A percentile compares a stretch with the other conserved stretches of the same genome.
phyloP scores from a whole-genome alignment of 2,329 filamentous ascomycete genomes.

The Cladosporium cucumerinum region DNA sequence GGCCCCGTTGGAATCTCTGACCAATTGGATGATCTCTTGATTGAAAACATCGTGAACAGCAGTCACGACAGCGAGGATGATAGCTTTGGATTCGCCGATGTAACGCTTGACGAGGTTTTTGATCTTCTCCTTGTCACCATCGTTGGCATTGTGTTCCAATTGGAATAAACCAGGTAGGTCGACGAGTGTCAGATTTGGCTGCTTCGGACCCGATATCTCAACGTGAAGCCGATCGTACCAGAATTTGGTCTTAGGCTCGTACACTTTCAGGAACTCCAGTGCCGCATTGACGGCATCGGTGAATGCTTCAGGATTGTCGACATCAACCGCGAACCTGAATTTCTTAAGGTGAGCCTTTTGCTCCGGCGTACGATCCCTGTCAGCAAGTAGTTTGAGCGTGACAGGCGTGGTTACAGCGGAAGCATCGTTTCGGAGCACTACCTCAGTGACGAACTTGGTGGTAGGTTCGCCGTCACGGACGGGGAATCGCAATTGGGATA shows the following conservation, averaged over 20 bases:
- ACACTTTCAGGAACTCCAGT: not conserved
- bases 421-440: not conserved
- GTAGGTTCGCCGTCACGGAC: not conserved
- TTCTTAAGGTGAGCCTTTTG: not conserved
- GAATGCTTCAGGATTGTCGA: not conserved
- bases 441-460: not conserved
- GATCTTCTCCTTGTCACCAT: not conserved
- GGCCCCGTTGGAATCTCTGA: not conserved
- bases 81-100: not conserved
- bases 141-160: not conserved
- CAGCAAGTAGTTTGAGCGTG: not conserved
- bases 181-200: constrained; percentile 4
- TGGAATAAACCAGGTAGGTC: constrained; percentile 1
- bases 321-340: not conserved
- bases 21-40: not conserved
- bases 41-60: not conserved
- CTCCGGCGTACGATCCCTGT: not conserved
- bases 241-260: not conserved
- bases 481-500: not conserved
- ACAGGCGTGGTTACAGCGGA: not conserved
- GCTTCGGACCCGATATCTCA: not conserved
- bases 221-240: constrained; percentile 5
- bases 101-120: not conserved
- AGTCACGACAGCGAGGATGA: constrained; percentile 1
- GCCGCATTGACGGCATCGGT: not conserved